Conservation (phyloP, 148 eudicot genomes). For the Fagopyrum homotropicum region DNA sequence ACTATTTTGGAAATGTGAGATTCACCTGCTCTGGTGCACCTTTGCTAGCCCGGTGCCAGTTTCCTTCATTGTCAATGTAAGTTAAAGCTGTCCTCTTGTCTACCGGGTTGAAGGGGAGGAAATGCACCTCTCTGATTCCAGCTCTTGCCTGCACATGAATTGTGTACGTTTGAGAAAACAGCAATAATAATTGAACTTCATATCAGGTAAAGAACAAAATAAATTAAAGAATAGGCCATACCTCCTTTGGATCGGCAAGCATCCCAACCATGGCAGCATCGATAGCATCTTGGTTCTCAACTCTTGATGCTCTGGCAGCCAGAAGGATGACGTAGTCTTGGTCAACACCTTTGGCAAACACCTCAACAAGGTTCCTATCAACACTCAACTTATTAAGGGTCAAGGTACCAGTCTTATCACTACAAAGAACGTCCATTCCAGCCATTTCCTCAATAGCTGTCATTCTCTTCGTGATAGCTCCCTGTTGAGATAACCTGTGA, state of each 20-base stretch:
- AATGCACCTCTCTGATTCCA: conserved; percentile 68
- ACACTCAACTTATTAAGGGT: conserved; percentile 89
- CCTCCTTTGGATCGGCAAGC: conserved; percentile 99
- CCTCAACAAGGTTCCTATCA: conserved; percentile 82
- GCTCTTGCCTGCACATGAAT: conserved; percentile 52
- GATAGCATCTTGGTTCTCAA: conserved; percentile 94
- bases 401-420: conserved; percentile 96
- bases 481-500: conserved; percentile 88
- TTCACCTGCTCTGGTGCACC: conserved; percentile 85
- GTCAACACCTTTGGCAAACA: conserved; percentile 77
- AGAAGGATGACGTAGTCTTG: conserved; percentile 68
- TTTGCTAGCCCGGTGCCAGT: conserved; percentile 74
- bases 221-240: conserved; percentile 36
- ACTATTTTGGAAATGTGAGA: neutral
- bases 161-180: neutral
- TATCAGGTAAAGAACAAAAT: neutral
- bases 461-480: conserved; percentile 98
- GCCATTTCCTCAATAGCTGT: conserved; percentile 99
- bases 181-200: neutral
- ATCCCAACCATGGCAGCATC: conserved; percentile 92
- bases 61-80: conserved; percentile 52
- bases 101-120: conserved; percentile 76
- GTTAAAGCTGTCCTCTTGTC: conserved; percentile 86
- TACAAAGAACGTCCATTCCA: conserved; percentile 96
- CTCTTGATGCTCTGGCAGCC: conserved; percentile 92